phyloP scores from a whole-genome alignment of 2,329 filamentous ascomycete genomes.

The Cladobotryum protrusum region DNA sequence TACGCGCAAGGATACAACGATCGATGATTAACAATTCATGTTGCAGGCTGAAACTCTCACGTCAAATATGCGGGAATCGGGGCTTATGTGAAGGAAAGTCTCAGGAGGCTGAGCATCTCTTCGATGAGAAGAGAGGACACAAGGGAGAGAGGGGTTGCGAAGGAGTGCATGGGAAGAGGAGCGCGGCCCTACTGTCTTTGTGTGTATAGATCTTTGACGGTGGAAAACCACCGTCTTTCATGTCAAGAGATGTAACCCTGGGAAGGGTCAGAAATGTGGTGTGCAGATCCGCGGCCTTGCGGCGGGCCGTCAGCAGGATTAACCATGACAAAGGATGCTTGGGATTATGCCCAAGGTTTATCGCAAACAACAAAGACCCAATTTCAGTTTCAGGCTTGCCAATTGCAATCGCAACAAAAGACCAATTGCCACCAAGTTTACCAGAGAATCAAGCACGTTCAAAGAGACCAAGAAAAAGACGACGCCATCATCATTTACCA shows the following conservation, averaged over 20 bases:
- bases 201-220: slow-evolving; percentile 40
- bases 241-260: slow-evolving; percentile 30
- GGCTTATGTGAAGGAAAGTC: slow-evolving; percentile 26
- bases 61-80: slow-evolving; percentile 22
- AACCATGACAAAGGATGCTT: not conserved
- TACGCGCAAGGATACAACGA: slow-evolving; percentile 19
- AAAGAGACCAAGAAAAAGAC: no score
- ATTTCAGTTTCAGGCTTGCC: no score
- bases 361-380: no score
- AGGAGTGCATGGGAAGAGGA: slow-evolving; percentile 13
- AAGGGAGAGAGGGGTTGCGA: no score
- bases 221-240: slow-evolving; percentile 37
- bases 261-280: no score
- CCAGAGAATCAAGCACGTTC: no score
- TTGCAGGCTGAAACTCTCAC: slow-evolving; percentile 21
- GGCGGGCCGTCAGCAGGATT: not conserved
- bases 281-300: no score
- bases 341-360: slow-evolving; percentile 1
- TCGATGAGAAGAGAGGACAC: slow-evolving; percentile 29
- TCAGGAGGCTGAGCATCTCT: slow-evolving; percentile 28
- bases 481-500: not conserved
- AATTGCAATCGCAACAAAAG: no score
- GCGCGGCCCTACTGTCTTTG: slow-evolving; percentile 24
- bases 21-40: slow-evolving; percentile 17
- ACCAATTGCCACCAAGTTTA: no score